phyloP scores from a whole-genome alignment of 2,329 filamentous ascomycete genomes.

The Penicillium sp. region DNA sequence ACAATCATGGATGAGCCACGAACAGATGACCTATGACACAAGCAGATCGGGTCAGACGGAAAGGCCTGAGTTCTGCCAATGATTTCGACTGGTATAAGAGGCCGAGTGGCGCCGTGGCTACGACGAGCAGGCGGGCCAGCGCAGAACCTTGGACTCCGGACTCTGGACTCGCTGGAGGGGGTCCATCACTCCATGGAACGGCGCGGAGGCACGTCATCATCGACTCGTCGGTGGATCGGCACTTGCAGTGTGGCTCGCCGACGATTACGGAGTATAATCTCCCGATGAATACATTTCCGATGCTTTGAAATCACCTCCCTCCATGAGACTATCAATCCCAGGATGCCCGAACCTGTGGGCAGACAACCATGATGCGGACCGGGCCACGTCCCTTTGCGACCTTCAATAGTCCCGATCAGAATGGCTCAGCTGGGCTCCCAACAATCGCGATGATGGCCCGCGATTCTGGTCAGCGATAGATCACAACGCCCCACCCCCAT shows the following conservation, averaged over 20 bases:
- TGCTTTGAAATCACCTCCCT: neutral
- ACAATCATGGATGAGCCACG: neutral
- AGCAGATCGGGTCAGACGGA: constrained; percentile 7
- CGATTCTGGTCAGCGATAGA: constrained; percentile 18
- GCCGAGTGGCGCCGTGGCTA: constrained; percentile 19
- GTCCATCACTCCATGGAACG: constrained; percentile 11
- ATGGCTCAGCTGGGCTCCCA: neutral
- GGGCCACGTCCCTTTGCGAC: no score
- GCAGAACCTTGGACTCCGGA: no score
- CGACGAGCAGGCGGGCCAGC: neutral
- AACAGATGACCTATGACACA: constrained; percentile 12
- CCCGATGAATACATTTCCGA: neutral
- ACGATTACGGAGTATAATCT: no score
- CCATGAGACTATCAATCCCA: neutral
- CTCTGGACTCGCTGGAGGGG: neutral
- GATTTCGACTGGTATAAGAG: constrained; percentile 1
- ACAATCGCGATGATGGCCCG: neutral
- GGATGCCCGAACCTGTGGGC: no score
- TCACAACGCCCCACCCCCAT: constrained; percentile 17
- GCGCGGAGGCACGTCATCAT: constrained; percentile 26
- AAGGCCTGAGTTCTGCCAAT: constrained; percentile 3
- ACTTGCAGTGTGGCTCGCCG: neutral
- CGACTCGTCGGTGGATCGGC: constrained; percentile 18
- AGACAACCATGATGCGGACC: no score
- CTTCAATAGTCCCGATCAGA: neutral